Evolutionary conservation across 345 rosid genomes (phyloP), one percentile per base, ranked within the genome.

Genomic region (Erysimum cheiranthoides): DNA sequence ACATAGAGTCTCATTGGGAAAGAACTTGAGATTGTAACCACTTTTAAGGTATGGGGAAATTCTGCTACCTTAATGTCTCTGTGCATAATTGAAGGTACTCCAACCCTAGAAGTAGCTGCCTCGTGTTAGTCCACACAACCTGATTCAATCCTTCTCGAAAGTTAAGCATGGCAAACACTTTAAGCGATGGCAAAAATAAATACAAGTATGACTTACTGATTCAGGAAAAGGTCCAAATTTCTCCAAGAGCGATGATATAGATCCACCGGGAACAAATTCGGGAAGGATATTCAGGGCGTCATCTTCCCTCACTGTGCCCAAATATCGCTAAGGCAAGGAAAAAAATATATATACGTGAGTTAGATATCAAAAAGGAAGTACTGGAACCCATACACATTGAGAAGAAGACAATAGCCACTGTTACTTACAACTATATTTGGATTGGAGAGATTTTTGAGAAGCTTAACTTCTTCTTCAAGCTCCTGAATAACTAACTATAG

Each of bases 401-500:
- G 62, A 38, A 70, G 61, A n/a, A n/a, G 57, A 71, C 46, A 9
- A 43, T 18, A 60, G 30, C 51, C 36, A 59, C 34, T 25, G 8
- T 21, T 66, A 73, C 97, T 86, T 71, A 91, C 98, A 57, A 93
- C 98, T 70, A 93, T 92, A 74, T 93, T 87, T 3, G 95, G 91
- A 82, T 93, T 96, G 14, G 96, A 91, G 46, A 90, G 97, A 73
- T 90, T 89, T 83, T 87, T 85, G 30, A 93, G 88, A 77, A 93
- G 90, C 85, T 89, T 93, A 75, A 93, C 97, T 82, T 93, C 97
- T 70, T 93, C 97, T 82, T 93, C 98, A 11, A 93, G 93, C 82
- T 90, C 96, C 88, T 73, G 89, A 71, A 92, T 81, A 54, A n/a
- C n/a, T n/a, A n/a, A n/a, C n/a, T n/a, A n/a, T n/a, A n/a, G n/a